phyloP scores from a whole-genome alignment of 352 stramenopile species.

The Globisporangium megalacanthum region DNA sequence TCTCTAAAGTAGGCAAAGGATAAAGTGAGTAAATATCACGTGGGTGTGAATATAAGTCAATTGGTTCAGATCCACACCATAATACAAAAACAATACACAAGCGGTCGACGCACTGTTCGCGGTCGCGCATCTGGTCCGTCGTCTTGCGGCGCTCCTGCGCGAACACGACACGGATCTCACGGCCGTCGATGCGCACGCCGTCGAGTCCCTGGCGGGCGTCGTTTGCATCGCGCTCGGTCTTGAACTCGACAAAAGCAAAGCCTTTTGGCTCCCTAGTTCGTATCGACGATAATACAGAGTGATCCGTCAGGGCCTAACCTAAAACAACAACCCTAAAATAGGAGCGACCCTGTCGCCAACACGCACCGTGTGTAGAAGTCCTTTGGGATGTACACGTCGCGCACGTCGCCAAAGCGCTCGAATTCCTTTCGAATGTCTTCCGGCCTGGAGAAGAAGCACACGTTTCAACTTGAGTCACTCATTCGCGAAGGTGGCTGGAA shows the following conservation, averaged over 20 bases:
- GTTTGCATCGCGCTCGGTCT: constrained; percentile 86
- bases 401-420: constrained; percentile 90
- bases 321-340: not conserved
- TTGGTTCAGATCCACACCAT: constrained; percentile 4
- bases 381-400: constrained; percentile 95
- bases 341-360: too few relatives aligned
- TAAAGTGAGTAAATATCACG: not conserved
- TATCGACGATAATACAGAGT: too few relatives aligned
- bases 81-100: constrained; percentile 4
- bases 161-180: constrained; percentile 93
- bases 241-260: constrained; percentile 96
- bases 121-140: constrained; percentile 92
- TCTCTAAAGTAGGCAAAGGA: constrained; percentile 1
- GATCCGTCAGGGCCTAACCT: not conserved
- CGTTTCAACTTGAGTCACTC: constrained; percentile 3
- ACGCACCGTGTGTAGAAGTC: constrained; percentile 90
- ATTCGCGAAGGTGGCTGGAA: too few relatives aligned
- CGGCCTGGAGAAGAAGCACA: constrained; percentile 30
- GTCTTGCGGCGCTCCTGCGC: constrained; percentile 96
- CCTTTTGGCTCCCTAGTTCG: constrained; percentile 83
- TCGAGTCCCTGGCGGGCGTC: constrained; percentile 91
- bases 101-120: constrained; percentile 44
- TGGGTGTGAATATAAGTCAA: not conserved
- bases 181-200: constrained; percentile 87
- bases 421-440: constrained; percentile 92